Percentiles rank a stretch among this genome's conserved stretches.
phyloP scores from a whole-genome alignment of 2,329 filamentous ascomycete genomes.

The Graphiopsis chlorocephala region DNA sequence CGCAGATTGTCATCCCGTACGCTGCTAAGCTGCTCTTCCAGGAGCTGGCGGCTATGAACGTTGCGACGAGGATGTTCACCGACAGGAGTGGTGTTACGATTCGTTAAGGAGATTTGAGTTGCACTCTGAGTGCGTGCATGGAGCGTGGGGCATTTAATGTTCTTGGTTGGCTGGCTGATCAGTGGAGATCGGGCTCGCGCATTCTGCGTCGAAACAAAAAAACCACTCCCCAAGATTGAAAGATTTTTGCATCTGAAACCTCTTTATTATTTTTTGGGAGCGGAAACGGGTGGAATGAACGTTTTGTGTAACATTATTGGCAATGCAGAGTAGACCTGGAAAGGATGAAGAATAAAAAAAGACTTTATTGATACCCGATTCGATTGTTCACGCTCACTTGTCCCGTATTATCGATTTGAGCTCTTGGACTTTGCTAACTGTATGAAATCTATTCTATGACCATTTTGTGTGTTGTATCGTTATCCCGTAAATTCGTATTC shows the following conservation, averaged over 20 bases:
- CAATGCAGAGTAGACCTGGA: not conserved
- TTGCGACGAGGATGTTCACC: constrained; percentile 97
- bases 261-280: not conserved
- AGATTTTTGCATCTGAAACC: not conserved
- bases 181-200: too few species aligned
- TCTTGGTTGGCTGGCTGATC: not conserved
- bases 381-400: too few species aligned
- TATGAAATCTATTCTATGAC: not conserved
- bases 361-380: not conserved
- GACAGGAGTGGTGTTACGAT: constrained; percentile 33
- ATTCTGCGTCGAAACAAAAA: not conserved
- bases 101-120: constrained; percentile 18
- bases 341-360: not conserved
- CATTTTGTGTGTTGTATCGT: not conserved
- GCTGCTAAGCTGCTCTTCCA: constrained; percentile 98
- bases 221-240: not conserved
- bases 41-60: constrained; percentile 97
- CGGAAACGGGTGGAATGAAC: not conserved
- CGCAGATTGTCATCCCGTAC: constrained; percentile 96
- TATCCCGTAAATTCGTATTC: not conserved
- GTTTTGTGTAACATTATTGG: not conserved
- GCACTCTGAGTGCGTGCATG: constrained; percentile 9
- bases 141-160: constrained; percentile 2
- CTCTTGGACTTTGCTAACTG: not conserved
- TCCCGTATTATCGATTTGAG: too few species aligned